Percentiles rank a stretch among this genome's conserved stretches.
phyloP scores from a whole-genome alignment of 345 rosid species.

The Kernera saxatilis region DNA sequence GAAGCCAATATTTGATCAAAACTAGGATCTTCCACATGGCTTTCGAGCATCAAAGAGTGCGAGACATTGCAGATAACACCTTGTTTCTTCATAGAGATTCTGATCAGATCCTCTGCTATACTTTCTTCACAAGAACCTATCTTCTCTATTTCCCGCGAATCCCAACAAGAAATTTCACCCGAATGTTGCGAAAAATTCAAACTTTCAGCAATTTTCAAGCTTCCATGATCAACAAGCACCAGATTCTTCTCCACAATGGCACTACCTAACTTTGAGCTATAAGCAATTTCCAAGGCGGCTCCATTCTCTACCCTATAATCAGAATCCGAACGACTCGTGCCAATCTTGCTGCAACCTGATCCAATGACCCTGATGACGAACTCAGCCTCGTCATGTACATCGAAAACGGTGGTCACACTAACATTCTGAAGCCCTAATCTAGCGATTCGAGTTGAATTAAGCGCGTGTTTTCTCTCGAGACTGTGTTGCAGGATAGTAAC shows the following conservation, averaged over 20 bases:
- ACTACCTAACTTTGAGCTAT: slow-evolving; percentile 19
- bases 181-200: neutral
- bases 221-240: slow-evolving; percentile 1
- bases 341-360: slow-evolving; percentile 14
- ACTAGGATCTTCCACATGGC: neutral
- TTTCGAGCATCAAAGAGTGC: slow-evolving; percentile 23
- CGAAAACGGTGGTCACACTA: slow-evolving; percentile 46
- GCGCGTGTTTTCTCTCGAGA: slow-evolving; percentile 68
- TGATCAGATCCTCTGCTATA: slow-evolving; percentile 4
- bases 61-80: slow-evolving; percentile 39
- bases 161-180: neutral
- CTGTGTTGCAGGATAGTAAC: slow-evolving; percentile 79
- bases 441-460: slow-evolving; percentile 72
- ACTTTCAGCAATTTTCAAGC: slow-evolving; percentile 9
- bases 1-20: slow-evolving; percentile 45
- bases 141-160: neutral
- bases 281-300: slow-evolving; percentile 9
- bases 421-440: slow-evolving; percentile 67
- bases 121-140: neutral
- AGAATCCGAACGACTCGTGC: slow-evolving; percentile 13
- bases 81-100: slow-evolving; percentile 35
- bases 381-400: slow-evolving; percentile 51
- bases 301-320: neutral
- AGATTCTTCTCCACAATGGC: slow-evolving; percentile 6
- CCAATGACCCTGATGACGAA: slow-evolving; percentile 41